Base-by-base conservation (phyloP, 805 yeast species). In the Lachancea fermentati region DNA sequence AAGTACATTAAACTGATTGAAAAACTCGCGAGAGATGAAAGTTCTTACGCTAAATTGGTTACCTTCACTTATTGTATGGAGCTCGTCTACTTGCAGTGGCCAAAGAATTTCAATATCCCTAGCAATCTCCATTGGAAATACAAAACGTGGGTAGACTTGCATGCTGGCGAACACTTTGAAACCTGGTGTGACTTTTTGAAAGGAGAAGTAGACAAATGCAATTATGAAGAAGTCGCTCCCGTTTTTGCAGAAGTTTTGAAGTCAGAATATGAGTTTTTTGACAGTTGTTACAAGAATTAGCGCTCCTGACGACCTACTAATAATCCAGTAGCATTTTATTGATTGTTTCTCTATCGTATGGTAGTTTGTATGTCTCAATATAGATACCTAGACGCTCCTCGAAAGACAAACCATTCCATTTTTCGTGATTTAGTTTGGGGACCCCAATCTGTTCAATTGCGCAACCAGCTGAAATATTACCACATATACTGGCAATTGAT, bases 401-500 rank as follows among this genome's bases (percentile, higher is more conserved):
- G 15, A 81, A 57, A 3, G 63, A 45, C 5, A 48, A 19, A 0
- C 81, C 84, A 53, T 87, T 87, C 91, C 95, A 86, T 5, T 39
- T 25, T 15, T 69, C 74, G 0, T 53, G 59, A 2, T 58, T 51
- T 19, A 66, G 57, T 3, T 37, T 35, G 0, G 96, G 95, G 54
- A 82, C 68, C 0, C 96, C 97, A 32, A 84, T 63, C 48, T 76
- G 81, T 57, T 89, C 96, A 28, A 89, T 77, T n/a, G 83, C 77
- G 35, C 79, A 66, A 0, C 95, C 91, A 43, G 96, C 85, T 0
- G 83, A 87, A 3, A 89, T 64, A 43, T 76, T 83, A 0, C 88
- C 97, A 54, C 76, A 76, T 0, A 81, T 63, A 4, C 80, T 77
- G 0, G 81, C 84, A 7, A 72, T 60, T 1, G 60, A 54, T 69